These are phyloP conservation scores for Aquilaria sinensis DNA, from an alignment of 345 rosid species.

Conservation along the genomic window DNA sequence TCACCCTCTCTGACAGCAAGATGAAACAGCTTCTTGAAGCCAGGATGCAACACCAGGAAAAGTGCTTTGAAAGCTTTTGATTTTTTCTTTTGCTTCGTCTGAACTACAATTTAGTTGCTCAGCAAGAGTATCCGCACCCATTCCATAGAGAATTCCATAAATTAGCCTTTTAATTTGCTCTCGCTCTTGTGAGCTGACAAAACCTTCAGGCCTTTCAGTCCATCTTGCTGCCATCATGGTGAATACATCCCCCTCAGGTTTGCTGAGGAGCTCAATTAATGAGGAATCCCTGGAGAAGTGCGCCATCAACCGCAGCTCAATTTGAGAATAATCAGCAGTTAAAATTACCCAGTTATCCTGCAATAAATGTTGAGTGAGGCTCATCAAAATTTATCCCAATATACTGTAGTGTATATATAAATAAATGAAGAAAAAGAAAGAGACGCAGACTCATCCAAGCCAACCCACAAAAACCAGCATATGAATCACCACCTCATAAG, in stretches of 20 bases:
- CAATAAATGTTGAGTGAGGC: constrained; percentile 14
- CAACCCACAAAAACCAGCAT: too few species aligned
- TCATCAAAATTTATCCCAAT: background rate
- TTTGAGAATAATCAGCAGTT: constrained; percentile 97
- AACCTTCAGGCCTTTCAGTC: constrained; percentile 67
- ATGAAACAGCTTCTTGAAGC: constrained; percentile 62
- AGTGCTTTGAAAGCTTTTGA: constrained; percentile 65
- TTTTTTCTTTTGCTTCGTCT: constrained; percentile 83
- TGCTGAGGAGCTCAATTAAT: constrained; percentile 64
- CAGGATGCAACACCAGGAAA: constrained; percentile 88
- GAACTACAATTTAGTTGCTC: constrained; percentile 80
- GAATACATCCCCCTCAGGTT: constrained; percentile 85
- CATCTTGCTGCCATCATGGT: constrained; percentile 86
- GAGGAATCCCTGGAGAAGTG: constrained; percentile 86
- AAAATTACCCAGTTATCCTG: constrained; percentile 90
- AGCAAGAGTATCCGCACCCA: constrained; percentile 89
- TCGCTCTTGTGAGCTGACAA: constrained; percentile 59
- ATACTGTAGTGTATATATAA: background rate
- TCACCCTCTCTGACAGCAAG: constrained; percentile 80
- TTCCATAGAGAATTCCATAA: constrained; percentile 95
- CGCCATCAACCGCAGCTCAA: constrained; percentile 91
- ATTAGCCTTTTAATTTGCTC: constrained; percentile 90
- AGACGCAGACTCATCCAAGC: too few species aligned
- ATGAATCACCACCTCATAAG: too few species aligned
- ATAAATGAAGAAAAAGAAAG: background rate